phyloP scores from a whole-genome alignment of 306 rosid species.

The Lathyrus aphaca region DNA sequence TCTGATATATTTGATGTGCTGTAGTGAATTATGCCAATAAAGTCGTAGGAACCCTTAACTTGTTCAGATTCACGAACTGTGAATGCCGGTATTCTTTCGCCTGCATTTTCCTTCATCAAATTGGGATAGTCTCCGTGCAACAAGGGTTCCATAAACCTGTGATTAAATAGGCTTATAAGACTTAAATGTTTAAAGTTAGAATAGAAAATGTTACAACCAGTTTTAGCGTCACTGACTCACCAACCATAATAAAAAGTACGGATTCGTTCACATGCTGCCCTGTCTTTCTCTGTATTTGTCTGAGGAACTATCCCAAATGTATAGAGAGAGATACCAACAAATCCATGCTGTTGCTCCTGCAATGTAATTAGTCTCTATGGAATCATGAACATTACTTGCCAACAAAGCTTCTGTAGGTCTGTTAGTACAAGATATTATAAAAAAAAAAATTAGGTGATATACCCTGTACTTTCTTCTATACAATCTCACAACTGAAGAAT shows the following conservation, averaged over 20 bases:
- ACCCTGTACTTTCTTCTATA: slow-evolving; percentile 60
- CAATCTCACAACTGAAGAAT: slow-evolving; percentile 66
- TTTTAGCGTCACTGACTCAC: slow-evolving; percentile 40
- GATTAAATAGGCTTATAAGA: slow-evolving; percentile 4
- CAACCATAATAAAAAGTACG: slow-evolving; percentile 52
- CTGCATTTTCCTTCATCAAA: slow-evolving; percentile 56
- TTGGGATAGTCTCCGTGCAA: slow-evolving; percentile 66
- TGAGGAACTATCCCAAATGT: slow-evolving; percentile 45
- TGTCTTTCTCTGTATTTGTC: slow-evolving; percentile 50
- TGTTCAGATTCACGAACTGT: slow-evolving; percentile 46
- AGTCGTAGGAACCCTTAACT: slow-evolving; percentile 63
- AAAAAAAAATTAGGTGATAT: slow-evolving; percentile 2
- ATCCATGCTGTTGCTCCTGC: slow-evolving; percentile 69
- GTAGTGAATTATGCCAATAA: slow-evolving; percentile 59
- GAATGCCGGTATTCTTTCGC: slow-evolving; percentile 62
- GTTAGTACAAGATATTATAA: background rate
- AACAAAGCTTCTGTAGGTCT: background rate
- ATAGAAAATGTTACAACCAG: background rate
- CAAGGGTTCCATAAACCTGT: slow-evolving; percentile 69
- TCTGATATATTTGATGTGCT: slow-evolving; percentile 36
- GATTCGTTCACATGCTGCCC: slow-evolving; percentile 50
- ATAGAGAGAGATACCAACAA: slow-evolving; percentile 57
- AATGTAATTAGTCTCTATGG: background rate
- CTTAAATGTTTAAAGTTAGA: background rate
- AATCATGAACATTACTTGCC: background rate